These are phyloP conservation scores for Pseudogymnoascus verrucosus DNA, from an alignment of 2,329 filamentous ascomycete genomes.

Conservation along the genomic window DNA sequence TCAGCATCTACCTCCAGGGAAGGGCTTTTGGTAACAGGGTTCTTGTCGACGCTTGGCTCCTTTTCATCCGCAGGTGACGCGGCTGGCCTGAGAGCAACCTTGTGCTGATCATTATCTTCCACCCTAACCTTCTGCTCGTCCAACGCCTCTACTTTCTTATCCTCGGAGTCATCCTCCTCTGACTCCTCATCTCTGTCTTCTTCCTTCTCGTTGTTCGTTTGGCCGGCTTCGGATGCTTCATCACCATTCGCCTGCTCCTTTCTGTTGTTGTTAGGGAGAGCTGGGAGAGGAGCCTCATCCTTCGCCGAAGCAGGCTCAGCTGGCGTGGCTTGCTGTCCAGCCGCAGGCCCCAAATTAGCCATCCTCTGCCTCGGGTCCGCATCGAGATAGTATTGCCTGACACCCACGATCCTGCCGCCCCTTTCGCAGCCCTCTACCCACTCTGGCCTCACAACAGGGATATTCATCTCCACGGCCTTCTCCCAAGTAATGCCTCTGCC, in stretches of 20 bases:
- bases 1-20: slow-evolving; percentile 10
- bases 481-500: slow-evolving; percentile 87
- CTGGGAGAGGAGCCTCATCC: slow-evolving; percentile 15
- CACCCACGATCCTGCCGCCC: slow-evolving; percentile 84
- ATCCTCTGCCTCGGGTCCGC: slow-evolving; percentile 47
- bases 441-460: slow-evolving; percentile 91
- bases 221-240: slow-evolving; percentile 14
- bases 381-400: slow-evolving; percentile 92
- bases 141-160: slow-evolving; percentile 26
- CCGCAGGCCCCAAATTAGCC: slow-evolving; percentile 15
- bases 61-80: slow-evolving; percentile 23
- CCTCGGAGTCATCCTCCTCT: slow-evolving; percentile 18
- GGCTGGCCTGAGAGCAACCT: slow-evolving; percentile 41
- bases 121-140: slow-evolving; percentile 50
- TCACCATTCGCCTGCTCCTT: slow-evolving; percentile 21
- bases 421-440: slow-evolving; percentile 97
- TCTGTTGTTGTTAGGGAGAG: slow-evolving; percentile 14
- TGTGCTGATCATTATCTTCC: slow-evolving; percentile 48
- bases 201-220: slow-evolving; percentile 12
- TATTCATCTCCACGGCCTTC: slow-evolving; percentile 95
- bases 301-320: slow-evolving; percentile 15
- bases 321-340: slow-evolving; percentile 13
- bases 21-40: slow-evolving; percentile 1
- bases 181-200: slow-evolving; percentile 20
- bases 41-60: slow-evolving; percentile 16